Evolutionary conservation across 2,329 filamentous ascomycete species (phyloP), one percentile per base, ranked within the genome.

Genomic region (Xylariales sp.): DNA sequence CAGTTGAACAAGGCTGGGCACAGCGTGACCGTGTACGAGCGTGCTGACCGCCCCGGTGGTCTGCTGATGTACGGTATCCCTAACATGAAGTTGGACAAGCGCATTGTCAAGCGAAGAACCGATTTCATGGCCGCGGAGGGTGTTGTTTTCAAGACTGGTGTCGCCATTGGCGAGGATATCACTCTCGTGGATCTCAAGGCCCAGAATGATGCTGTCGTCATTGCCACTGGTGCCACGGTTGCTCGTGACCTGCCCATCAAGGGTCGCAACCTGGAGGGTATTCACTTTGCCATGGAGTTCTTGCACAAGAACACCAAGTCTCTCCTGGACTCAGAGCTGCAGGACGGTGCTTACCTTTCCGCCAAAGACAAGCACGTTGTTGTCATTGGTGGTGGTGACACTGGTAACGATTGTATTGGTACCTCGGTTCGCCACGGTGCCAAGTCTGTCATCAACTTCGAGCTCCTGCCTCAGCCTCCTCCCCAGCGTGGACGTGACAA

Each of bases 61-160:
- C 74, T 97, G 39, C 78, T 97, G 55, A 96, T 96, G 91, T 96
- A 97, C 59, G 91, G 91, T 51, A 97, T 97, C 51, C 91, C 91
- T 50, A 97, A 97, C 74, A 97, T 97, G 91, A 97, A 97, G 74
- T 85, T 97, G 29, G 91, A 97, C 71, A 97, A 97, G 77, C 88
- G 88, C 59, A 83, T 96, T 47, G 91, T 97, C 43, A 91, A 96
- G 74, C 86, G 91, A 37, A 86, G 91, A 62, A 89, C 93, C 33
- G 88, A 96, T 65, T 89, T 97, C 65, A 91, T 96, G 87, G 87
- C 85, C 38, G 78, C 82, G 4, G 91, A 96, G 66, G 91, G 91
- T 33, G 69, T 96, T 57, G 74, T 76, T 36, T 95, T 95, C 68
- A 81, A 87, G 65, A 85, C 86, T 21, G 80, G 83, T 44, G 80